phyloP scores from a whole-genome alignment of 2,329 filamentous ascomycete species.

The Penicillium paneum region DNA sequence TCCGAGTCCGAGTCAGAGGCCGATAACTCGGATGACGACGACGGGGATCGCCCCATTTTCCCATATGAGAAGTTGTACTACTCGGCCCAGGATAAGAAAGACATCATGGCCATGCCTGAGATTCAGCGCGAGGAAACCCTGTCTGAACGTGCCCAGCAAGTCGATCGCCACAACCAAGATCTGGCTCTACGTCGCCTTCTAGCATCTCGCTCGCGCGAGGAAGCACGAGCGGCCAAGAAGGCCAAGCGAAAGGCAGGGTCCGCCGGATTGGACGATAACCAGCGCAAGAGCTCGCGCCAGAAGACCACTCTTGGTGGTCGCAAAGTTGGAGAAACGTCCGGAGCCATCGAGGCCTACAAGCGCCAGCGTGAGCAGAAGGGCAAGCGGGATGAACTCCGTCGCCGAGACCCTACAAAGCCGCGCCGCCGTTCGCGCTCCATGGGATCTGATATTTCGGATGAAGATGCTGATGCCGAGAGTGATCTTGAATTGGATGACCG shows the following conservation, averaged over 20 bases:
- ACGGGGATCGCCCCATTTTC: conserved; percentile 57
- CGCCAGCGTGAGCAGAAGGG: conserved; percentile 59
- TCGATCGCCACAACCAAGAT: conserved; percentile 78
- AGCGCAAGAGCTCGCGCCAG: conserved; percentile 70
- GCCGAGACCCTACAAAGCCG: conserved; percentile 39
- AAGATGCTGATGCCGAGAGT: conserved; percentile 67
- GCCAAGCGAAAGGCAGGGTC: conserved; percentile 72
- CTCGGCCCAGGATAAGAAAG: conserved; percentile 67
- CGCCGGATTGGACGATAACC: conserved; percentile 73
- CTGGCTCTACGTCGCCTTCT: conserved; percentile 75
- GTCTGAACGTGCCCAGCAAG: conserved; percentile 78
- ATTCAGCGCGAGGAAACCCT: conserved; percentile 87
- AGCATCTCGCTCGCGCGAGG: conserved; percentile 61
- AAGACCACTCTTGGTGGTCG: conserved; percentile 65
- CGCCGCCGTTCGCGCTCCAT: conserved; percentile 62
- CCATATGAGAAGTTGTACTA: conserved; percentile 85
- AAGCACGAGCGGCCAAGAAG: conserved; percentile 51
- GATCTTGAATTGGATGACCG: conserved; percentile 73
- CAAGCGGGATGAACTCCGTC: conserved; percentile 48
- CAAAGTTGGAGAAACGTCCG: conserved; percentile 65
- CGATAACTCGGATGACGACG: conserved; percentile 53
- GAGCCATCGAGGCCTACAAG: conserved; percentile 70
- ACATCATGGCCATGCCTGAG: conserved; percentile 83
- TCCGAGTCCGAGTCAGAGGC: conserved; percentile 82
- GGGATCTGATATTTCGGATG: conserved; percentile 59